Evolutionary conservation across 208 protist genomes (phyloP).

Genomic region (Strigomonas culicis): DNA sequence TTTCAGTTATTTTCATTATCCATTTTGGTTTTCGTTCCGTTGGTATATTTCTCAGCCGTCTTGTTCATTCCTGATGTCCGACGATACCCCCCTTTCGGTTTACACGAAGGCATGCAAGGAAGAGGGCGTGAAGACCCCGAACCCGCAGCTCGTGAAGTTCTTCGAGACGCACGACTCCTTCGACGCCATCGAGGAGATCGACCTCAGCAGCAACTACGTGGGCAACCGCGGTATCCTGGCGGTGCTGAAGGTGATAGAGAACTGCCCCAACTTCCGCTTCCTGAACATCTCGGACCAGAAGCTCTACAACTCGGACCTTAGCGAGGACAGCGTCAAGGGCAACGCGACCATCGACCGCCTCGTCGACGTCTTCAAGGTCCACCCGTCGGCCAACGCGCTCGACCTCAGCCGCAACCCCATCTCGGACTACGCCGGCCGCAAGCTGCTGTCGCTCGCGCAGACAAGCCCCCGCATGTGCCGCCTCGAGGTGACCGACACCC

Average conservation of each 20-base stretch:
- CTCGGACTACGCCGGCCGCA: constrained; percentile 88
- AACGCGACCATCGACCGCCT: constrained; percentile 82
- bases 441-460: constrained; percentile 78
- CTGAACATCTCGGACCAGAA: constrained; percentile 84
- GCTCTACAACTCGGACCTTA: constrained; percentile 90
- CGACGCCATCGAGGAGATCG: constrained; percentile 76
- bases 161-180: constrained; percentile 60
- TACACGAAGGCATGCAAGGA: constrained; percentile 75
- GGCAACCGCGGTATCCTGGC: constrained; percentile 88
- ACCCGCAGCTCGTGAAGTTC: constrained; percentile 63
- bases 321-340: constrained; percentile 83
- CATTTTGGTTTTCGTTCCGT: neutral
- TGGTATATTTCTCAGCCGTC: neutral
- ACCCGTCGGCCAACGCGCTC: constrained; percentile 73
- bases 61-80: constrained; percentile 20
- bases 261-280: constrained; percentile 74
- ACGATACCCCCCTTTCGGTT: constrained; percentile 50
- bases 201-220: constrained; percentile 81
- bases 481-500: constrained; percentile 74
- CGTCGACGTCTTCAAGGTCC: constrained; percentile 76
- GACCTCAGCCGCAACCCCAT: constrained; percentile 86
- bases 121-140: constrained; percentile 81
- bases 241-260: constrained; percentile 67
- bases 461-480: constrained; percentile 75
- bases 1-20: neutral